Conservation (phyloP, 78 protist species). For the Dictyostelium discoideum region dicty_2.7 NC_007089.4:1257001-1257500, state of each 20-base stretch:
- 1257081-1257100: neutral
- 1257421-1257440: neutral
- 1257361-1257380: too few species aligned
- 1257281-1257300: neutral
- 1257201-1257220: neutral
- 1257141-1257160: neutral
- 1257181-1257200: neutral
- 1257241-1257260: neutral
- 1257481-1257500: neutral
- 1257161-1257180: neutral
- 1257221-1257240: neutral
- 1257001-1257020: neutral
- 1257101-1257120: neutral
- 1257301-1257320: neutral
- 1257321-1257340: slow-evolving; percentile 29
- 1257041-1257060: neutral
- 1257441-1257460: neutral
- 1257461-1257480: neutral
- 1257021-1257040: neutral
- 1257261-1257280: neutral
- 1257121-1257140: neutral
- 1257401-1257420: too few species aligned
- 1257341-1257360: neutral
- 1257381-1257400: too few species aligned
- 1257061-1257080: neutral